Evolutionary conservation across 768 basidiomycete genomes (phyloP), one percentile per base, ranked within the genome.

Genomic region (Fomitopsis serialis): DNA sequence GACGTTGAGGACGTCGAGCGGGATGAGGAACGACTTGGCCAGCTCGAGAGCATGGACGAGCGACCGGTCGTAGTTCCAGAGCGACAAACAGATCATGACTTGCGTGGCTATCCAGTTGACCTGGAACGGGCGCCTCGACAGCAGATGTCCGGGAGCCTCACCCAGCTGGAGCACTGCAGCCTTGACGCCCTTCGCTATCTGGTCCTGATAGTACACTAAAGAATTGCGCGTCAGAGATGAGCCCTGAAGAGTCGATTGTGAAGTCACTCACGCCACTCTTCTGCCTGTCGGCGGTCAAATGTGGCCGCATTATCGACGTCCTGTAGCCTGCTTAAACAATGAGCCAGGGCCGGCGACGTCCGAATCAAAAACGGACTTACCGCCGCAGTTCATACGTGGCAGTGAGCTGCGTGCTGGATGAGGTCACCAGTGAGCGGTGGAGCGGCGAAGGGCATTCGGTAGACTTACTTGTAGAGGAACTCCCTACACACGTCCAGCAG

Each of bases 241-340:
- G 8, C 23, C 24, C 15, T 40, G 27, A 21, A 37, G 50, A 36
- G 29, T 35, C 21, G 40, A 17, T 22, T 35, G 34, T 35, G 15
- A 35, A 15, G 35, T 15, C 7, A 82, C 87, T 66, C 68, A 91
- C 89, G 72, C 89, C 89, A 91, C 61, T 90, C 85, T 58, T 86
- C 81, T 0, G 84, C 82, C 54, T 89, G 85, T 60, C 81, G 80
- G 6, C 81, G 80, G 54, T 80, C 87, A 72, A 87, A 85, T 32
- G 81, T 72, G 22, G 81, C 82, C 24, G 73, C 72, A 43, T 66
- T 71, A 46, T 77, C 76, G 42, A 78, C 69, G 23, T 79, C 78
- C 59, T 82, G 80, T 57, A 85, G 63, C 50, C 80, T 78, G 53
- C 62, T 63, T 52, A 68, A 11, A 63, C 37, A n/a, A 32, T 66